Evolutionary conservation across 441 rosid species (phyloP), one percentile per base, ranked within the genome.

Genomic region (Populus hybrid): DNA sequence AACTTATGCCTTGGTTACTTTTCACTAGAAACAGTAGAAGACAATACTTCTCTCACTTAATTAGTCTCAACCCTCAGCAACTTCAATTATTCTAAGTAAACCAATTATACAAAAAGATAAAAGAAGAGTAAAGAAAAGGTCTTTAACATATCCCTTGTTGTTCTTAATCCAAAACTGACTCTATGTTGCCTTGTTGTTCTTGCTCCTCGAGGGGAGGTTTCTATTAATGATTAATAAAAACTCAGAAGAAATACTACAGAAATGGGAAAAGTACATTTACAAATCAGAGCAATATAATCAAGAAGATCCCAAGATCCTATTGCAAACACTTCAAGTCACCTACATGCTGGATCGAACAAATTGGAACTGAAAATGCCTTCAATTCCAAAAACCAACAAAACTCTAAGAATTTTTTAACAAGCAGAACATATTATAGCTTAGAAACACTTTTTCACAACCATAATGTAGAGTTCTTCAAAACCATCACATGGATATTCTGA

Each of bases 271-370:
- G 11, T 24, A 65, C 28, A 50, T 69, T 70, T 74, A 71, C 16
- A n/a, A 73, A 64, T 26, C 70, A 30, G 73, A 77, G 69, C 66
- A 72, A 78, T 42, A 46, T 46, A 65, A 75, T 68, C 61, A 72
- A 81, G 66, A 72, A 57, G 64, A 66, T 80, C 75, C 42, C 69
- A 40, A 32, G 72, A 36, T 67, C 35, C 68, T 69, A 32, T 72
- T 28, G 42, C 71, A 76, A 79, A 77, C 32, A 53, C 20, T 30
- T 72, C 36, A 59, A 23, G 53, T 20, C 73, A 30, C 36, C 66
- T 23, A 73, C 68, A 75, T 59, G 72, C 76, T 63, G 71, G 50
- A 75, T 76, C 71, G 70, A 71, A 65, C 50, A 50, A 50, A 16
- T 14, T 5, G 57, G 57, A 50, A 50, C 7, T 46, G 18, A 14